Conservation (phyloP, 768 basidiomycete genomes). For the Exsudoporus frostii region DNA sequence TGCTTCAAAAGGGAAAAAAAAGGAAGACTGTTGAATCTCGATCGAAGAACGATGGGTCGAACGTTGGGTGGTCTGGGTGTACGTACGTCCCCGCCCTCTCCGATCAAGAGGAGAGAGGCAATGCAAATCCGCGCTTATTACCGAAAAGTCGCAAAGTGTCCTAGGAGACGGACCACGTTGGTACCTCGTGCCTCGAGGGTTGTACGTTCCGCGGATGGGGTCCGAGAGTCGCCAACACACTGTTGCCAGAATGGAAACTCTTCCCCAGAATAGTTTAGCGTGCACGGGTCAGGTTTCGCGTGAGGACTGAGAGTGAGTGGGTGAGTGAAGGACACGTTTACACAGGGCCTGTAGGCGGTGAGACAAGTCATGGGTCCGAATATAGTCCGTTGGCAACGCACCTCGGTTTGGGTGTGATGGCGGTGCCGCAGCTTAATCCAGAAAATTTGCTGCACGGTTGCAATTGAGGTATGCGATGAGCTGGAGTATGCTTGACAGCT, state of each 20-base stretch:
- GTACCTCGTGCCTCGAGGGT: conserved; percentile 6
- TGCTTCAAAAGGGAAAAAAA: background rate
- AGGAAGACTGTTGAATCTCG: background rate
- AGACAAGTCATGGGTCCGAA: background rate
- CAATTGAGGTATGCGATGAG: background rate
- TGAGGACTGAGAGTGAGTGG: background rate
- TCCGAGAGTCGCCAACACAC: background rate
- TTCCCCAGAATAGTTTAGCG: background rate
- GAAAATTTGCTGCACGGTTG: background rate
- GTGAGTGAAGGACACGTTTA: background rate
- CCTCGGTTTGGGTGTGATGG: background rate
- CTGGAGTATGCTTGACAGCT: background rate
- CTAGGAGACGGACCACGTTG: conserved; percentile 8
- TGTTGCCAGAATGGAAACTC: background rate
- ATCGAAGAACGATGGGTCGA: background rate
- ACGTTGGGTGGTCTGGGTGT: background rate
- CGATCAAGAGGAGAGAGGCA: conserved; percentile 8
- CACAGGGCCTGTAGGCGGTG: background rate
- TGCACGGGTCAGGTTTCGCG: background rate
- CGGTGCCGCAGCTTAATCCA: background rate
- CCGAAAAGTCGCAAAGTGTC: conserved; percentile 4
- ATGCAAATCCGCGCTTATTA: conserved; percentile 8
- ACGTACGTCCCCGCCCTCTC: conserved; percentile 1
- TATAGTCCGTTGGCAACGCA: conserved; percentile 3
- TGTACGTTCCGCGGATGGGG: background rate